Conservation (phyloP, 352 stramenopile genomes). For the Phytophthora chlamydospora region DNA sequence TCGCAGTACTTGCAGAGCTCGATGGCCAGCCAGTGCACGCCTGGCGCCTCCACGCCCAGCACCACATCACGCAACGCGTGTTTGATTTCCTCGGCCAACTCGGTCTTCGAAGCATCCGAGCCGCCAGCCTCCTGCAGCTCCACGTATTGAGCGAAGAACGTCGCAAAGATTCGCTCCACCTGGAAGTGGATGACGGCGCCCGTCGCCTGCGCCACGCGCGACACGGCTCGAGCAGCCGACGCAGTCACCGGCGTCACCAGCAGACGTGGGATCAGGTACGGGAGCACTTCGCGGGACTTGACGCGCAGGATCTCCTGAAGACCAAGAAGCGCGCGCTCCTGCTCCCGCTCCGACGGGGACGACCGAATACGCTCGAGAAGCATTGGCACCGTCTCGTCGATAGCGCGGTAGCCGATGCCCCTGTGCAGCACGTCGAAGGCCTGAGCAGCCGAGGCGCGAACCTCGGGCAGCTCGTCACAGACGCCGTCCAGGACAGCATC, state of each 20-base stretch:
- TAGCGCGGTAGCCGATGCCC: slow-evolving; percentile 94
- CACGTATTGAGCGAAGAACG: slow-evolving; percentile 81
- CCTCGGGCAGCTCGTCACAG: slow-evolving; percentile 92
- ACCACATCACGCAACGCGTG: slow-evolving; percentile 71
- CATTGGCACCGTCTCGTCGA: slow-evolving; percentile 97
- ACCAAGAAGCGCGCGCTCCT: slow-evolving; percentile 94
- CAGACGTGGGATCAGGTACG: slow-evolving; percentile 97
- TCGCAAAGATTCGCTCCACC: slow-evolving; percentile 94
- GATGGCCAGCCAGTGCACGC: slow-evolving; percentile 95
- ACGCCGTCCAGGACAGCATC: slow-evolving; percentile 97
- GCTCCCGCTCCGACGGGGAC: slow-evolving; percentile 47
- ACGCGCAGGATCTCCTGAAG: slow-evolving; percentile 97
- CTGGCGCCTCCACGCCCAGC: slow-evolving; percentile 87
- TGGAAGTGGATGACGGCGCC: slow-evolving; percentile 95
- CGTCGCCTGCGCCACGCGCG: slow-evolving; percentile 94
- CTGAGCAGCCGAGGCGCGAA: slow-evolving; percentile 93
- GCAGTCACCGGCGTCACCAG: slow-evolving; percentile 92
- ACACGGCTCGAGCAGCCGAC: slow-evolving; percentile 91
- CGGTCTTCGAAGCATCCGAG: slow-evolving; percentile 30
- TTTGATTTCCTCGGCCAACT: slow-evolving; percentile 74
- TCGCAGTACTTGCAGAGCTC: slow-evolving; percentile 96
- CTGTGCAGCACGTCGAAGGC: slow-evolving; percentile 98
- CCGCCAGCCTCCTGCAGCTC: slow-evolving; percentile 36
- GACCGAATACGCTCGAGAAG: slow-evolving; percentile 95
- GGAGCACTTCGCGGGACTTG: slow-evolving; percentile 96